Percentiles rank a stretch among this genome's conserved stretches.
These are phyloP conservation scores for Paramecium bursaria DNA, from an alignment of 73 alveolate genomes.

Conservation along the genomic window DNA sequence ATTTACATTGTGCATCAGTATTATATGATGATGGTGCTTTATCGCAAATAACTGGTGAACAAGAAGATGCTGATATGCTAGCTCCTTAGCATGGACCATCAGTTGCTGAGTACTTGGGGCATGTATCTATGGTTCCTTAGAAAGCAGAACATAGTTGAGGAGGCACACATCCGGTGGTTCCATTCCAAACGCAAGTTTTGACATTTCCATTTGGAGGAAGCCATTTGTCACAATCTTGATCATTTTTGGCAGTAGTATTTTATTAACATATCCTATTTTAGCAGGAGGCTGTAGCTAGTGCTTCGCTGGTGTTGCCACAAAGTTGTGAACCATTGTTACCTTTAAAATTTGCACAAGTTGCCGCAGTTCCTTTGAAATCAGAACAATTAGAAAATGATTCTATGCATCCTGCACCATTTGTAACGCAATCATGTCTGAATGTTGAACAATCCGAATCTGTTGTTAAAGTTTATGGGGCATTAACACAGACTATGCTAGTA, in stretches of 20 bases:
- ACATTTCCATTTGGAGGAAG: too few relatives aligned
- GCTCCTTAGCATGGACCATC: constrained; percentile 48
- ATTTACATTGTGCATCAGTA: constrained; percentile 3
- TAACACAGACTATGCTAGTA: too few relatives aligned
- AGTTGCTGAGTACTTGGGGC: constrained; percentile 45
- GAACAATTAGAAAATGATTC: not conserved
- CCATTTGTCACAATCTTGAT: not conserved
- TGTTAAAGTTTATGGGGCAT: not conserved
- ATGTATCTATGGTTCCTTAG: constrained; percentile 19
- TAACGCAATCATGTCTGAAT: not conserved
- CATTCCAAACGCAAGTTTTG: too few relatives aligned
- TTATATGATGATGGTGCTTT: constrained; percentile 25
- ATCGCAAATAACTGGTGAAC: constrained; percentile 32
- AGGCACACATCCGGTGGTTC: too few relatives aligned
- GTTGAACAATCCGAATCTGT: constrained; percentile 5
- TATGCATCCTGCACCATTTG: constrained; percentile 27
- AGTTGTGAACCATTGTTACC: constrained; percentile 46
- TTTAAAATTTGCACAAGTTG: not conserved
- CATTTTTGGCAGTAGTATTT: not conserved
- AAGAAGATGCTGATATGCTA: not conserved
- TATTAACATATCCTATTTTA: not conserved
- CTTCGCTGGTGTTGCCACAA: too few relatives aligned
- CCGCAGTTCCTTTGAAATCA: not conserved
- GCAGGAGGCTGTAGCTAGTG: too few relatives aligned
- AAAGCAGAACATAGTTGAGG: constrained; percentile 52